Conservation (phyloP, 2,329 filamentous ascomycete species). For the Raffaelea ambrosiae region DNA sequence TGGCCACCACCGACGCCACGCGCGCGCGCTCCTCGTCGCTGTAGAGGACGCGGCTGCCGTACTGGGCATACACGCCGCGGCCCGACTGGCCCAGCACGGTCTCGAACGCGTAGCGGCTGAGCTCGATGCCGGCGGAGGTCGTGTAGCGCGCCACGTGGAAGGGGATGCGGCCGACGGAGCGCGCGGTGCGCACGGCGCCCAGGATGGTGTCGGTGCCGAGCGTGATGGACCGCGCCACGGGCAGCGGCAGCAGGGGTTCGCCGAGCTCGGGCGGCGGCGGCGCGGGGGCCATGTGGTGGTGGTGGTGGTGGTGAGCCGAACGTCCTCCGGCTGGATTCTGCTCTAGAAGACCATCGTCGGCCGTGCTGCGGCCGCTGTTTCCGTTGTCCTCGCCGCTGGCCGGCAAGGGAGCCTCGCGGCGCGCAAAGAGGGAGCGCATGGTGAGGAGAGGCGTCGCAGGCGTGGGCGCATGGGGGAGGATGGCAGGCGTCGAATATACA, state of each 20-base stretch:
- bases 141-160: slow-evolving; percentile 47
- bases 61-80: slow-evolving; percentile 29
- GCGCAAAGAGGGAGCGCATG: no score
- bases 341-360: no score
- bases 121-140: slow-evolving; percentile 47
- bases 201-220: slow-evolving; percentile 52
- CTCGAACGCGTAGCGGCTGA: slow-evolving; percentile 46
- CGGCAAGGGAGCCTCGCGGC: no score
- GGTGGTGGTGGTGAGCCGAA: no score
- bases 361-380: no score
- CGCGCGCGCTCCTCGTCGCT: slow-evolving; percentile 19
- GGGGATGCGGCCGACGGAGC: slow-evolving; percentile 41
- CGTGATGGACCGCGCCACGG: slow-evolving; percentile 51
- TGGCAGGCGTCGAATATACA: no score
- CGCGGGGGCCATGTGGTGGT: neutral
- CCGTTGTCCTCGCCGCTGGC: no score
- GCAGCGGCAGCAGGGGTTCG: slow-evolving; percentile 38
- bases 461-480: no score
- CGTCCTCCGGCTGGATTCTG: no score
- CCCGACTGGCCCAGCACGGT: slow-evolving; percentile 44
- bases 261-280: slow-evolving; percentile 8
- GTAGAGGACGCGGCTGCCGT: neutral
- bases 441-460: no score
- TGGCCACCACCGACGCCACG: slow-evolving; percentile 37
- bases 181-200: slow-evolving; percentile 45